Conservation (phyloP, 192 early-diverging fungal species). For the Podila minutissima region DNA sequence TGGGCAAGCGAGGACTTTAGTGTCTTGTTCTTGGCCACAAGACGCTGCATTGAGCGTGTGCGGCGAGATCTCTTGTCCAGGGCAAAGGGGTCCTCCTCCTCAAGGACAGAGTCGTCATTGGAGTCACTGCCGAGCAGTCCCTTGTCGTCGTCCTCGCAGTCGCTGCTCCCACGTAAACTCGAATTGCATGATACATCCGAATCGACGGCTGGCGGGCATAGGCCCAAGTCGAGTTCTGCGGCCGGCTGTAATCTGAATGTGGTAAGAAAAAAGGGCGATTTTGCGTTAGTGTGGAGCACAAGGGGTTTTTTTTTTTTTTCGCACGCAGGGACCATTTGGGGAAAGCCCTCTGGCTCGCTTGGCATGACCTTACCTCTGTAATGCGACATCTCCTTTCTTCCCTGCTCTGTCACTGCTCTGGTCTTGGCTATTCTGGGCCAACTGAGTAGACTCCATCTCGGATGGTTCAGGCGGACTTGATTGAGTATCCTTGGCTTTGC, state of each 20-base stretch:
- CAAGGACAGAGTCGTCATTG: constrained; percentile 1
- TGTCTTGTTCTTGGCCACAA: constrained; percentile 42
- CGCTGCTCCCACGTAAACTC: constrained; percentile 33
- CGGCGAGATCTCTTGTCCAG: constrained; percentile 29
- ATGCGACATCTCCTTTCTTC: no score
- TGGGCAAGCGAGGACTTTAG: constrained; percentile 29
- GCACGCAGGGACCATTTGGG: no score
- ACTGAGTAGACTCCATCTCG: no score
- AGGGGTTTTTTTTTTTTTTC: no score
- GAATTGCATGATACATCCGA: constrained; percentile 28
- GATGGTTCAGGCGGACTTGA: no score
- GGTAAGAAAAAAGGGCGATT: background rate
- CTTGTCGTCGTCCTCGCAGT: constrained; percentile 34
- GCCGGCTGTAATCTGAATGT: background rate
- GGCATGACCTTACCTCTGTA: no score
- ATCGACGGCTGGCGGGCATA: background rate
- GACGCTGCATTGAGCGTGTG: constrained; percentile 35
- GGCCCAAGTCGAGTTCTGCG: background rate
- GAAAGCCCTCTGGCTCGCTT: no score
- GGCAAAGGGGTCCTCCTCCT: constrained; percentile 18
- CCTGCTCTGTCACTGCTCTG: no score
- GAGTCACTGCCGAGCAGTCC: constrained; percentile 11
- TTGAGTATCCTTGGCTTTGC: no score
- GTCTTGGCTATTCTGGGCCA: no score
- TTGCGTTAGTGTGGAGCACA: background rate